Percentiles rank a stretch among this genome's conserved stretches.
phyloP scores from a whole-genome alignment of 192 early-diverging fungal genomes.

The Coemansia asiatica region DNA sequence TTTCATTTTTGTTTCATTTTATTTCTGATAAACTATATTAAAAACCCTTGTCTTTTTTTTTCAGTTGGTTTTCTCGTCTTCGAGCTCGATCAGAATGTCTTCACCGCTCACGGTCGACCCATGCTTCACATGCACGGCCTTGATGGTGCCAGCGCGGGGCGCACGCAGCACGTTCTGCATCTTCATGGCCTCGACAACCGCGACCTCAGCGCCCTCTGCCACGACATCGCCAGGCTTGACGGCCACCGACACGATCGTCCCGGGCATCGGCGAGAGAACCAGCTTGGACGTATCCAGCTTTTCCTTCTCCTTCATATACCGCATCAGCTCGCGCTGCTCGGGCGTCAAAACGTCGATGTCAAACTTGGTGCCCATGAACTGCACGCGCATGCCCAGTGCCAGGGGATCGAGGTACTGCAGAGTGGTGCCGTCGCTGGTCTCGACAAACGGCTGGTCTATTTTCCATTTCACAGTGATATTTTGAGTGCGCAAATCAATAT shows the following conservation, averaged over 20 bases:
- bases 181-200: slow-evolving; percentile 95
- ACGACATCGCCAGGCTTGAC: slow-evolving; percentile 81
- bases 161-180: slow-evolving; percentile 94
- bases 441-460: slow-evolving; percentile 71
- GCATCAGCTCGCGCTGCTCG: slow-evolving; percentile 64
- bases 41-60: slow-evolving; percentile 1
- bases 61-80: slow-evolving; percentile 26
- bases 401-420: slow-evolving; percentile 73
- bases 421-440: slow-evolving; percentile 46
- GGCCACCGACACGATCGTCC: slow-evolving; percentile 76
- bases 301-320: slow-evolving; percentile 76
- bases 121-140: slow-evolving; percentile 69
- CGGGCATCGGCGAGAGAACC: slow-evolving; percentile 89
- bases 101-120: slow-evolving; percentile 79
- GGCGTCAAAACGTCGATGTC: slow-evolving; percentile 65
- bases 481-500: slow-evolving; percentile 1
- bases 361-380: slow-evolving; percentile 82
- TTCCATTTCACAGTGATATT: slow-evolving; percentile 64
- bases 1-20: background rate
- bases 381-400: slow-evolving; percentile 77
- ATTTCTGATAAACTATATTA: too few species aligned
- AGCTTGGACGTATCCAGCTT: slow-evolving; percentile 70
- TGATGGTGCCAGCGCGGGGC: slow-evolving; percentile 73
- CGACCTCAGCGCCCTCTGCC: slow-evolving; percentile 78
- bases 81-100: slow-evolving; percentile 73